Conservation (phyloP, 2,329 filamentous ascomycete genomes). For the Fusarium chlamydosporum region DNA sequence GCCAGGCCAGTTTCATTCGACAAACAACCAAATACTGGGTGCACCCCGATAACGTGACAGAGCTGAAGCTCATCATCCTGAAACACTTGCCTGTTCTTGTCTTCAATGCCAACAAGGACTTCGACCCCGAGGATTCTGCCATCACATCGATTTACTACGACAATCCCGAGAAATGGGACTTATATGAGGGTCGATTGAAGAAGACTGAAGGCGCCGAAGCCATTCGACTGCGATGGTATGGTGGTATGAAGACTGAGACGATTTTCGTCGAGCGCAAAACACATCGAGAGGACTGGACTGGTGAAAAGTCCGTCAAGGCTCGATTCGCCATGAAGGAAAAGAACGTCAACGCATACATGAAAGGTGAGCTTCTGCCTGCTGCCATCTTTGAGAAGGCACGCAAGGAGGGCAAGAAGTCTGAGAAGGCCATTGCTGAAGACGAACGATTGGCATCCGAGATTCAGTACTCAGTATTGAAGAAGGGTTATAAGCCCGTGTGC, state of each 20-base stretch:
- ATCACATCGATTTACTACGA: constrained; percentile 99
- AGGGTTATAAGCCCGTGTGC: constrained; percentile 89
- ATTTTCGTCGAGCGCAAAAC: constrained; percentile 99
- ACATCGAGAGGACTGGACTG: constrained; percentile 98
- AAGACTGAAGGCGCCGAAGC: constrained; percentile 98
- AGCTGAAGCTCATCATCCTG: constrained; percentile 96
- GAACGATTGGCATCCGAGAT: constrained; percentile 92
- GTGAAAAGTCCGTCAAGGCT: constrained; percentile 98
- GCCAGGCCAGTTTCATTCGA: constrained; percentile 94
- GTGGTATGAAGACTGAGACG: constrained; percentile 93
- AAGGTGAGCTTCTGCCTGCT: constrained; percentile 85
- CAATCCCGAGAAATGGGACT: constrained; percentile 91
- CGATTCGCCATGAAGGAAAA: constrained; percentile 97
- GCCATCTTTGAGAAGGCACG: constrained; percentile 97
- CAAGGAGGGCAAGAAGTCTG: constrained; percentile 93
- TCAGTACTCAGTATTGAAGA: constrained; percentile 91
- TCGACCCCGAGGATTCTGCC: constrained; percentile 88
- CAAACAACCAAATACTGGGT: constrained; percentile 99
- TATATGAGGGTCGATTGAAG: constrained; percentile 94
- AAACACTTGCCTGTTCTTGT: constrained; percentile 98
- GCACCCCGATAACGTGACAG: constrained; percentile 97
- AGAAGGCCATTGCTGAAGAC: constrained; percentile 91
- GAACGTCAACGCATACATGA: constrained; percentile 92
- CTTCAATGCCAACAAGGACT: constrained; percentile 97
- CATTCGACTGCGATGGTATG: constrained; percentile 96